phyloP scores from a whole-genome alignment of 2,329 filamentous ascomycete genomes.

The Trematosphaeria pertusa region DNA sequence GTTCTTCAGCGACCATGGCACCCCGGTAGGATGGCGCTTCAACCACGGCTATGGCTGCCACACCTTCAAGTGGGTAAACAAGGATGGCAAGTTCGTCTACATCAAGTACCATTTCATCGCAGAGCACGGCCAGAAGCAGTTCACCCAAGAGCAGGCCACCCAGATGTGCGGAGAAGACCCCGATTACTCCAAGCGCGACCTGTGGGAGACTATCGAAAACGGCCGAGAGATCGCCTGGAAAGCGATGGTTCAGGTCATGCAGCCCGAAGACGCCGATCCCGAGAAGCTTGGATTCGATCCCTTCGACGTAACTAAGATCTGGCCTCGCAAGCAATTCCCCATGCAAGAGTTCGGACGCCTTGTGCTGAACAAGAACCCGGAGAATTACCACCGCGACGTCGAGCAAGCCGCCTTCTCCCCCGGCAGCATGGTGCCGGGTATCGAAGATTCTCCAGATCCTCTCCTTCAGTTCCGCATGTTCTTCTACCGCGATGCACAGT shows the following conservation, averaged over 20 bases:
- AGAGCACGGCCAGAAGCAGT: conserved; percentile 57
- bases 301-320: conserved; percentile 63
- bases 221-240: conserved; percentile 55
- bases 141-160: conserved; percentile 55
- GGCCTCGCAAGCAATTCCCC: conserved; percentile 58
- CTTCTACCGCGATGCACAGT: conserved; percentile 60
- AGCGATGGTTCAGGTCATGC: conserved; percentile 55
- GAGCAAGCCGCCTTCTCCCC: no score
- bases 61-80: conserved; percentile 58
- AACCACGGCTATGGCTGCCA: conserved; percentile 54
- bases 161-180: conserved; percentile 57
- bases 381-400: conserved; percentile 61
- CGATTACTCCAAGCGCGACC: conserved; percentile 58
- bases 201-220: conserved; percentile 54
- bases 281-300: conserved; percentile 60
- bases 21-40: conserved; percentile 54
- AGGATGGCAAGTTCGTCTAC: conserved; percentile 58
- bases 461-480: no score
- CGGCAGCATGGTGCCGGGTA: conserved; percentile 59
- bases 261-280: conserved; percentile 54
- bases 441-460: no score
- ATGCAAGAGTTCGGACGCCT: conserved; percentile 59
- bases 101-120: conserved; percentile 60
- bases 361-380: conserved; percentile 62
- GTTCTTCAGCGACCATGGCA: conserved; percentile 60